These are phyloP conservation scores for Stephania cephalantha DNA, from an alignment of 164 flowering plant species.

Conservation along the genomic window DNA sequence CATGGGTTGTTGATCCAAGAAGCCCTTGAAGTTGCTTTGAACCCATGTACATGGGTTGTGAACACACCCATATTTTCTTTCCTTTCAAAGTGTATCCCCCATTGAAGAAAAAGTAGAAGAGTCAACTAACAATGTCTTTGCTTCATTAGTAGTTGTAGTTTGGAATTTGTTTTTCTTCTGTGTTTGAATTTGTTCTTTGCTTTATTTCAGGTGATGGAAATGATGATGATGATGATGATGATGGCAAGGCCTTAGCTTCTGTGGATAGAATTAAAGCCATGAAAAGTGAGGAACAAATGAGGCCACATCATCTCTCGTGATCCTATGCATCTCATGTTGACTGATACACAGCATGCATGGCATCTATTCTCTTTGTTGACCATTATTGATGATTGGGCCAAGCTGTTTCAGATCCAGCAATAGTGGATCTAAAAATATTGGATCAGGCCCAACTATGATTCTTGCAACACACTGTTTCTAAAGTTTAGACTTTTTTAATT, in stretches of 20 bases:
- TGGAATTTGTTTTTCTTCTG: neutral
- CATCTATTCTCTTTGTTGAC: neutral
- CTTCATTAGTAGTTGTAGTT: neutral
- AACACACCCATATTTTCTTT: constrained; percentile 17
- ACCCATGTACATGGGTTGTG: constrained; percentile 23
- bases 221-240: constrained; percentile 13
- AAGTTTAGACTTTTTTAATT: too few species aligned
- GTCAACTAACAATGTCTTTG: neutral
- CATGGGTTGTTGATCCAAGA: constrained; percentile 19
- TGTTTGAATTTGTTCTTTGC: neutral
- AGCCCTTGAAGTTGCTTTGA: constrained; percentile 15
- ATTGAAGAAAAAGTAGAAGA: constrained; percentile 1
- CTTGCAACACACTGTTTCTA: neutral
- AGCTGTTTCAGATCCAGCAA: neutral
- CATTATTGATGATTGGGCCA: neutral
- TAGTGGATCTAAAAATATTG: neutral
- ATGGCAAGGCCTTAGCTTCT: neutral
- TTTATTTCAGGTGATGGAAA: constrained; percentile 2
- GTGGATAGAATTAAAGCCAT: constrained; percentile 15
- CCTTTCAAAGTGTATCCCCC: constrained; percentile 8
- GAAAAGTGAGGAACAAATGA: constrained; percentile 9
- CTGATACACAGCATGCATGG: neutral
- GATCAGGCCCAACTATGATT: neutral
- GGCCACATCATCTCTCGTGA: constrained; percentile 17
- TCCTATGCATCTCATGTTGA: neutral